These are phyloP conservation scores for Sphagnurus paluster DNA, from an alignment of 1,284 basidiomycete genomes.

Conservation along the genomic window DNA sequence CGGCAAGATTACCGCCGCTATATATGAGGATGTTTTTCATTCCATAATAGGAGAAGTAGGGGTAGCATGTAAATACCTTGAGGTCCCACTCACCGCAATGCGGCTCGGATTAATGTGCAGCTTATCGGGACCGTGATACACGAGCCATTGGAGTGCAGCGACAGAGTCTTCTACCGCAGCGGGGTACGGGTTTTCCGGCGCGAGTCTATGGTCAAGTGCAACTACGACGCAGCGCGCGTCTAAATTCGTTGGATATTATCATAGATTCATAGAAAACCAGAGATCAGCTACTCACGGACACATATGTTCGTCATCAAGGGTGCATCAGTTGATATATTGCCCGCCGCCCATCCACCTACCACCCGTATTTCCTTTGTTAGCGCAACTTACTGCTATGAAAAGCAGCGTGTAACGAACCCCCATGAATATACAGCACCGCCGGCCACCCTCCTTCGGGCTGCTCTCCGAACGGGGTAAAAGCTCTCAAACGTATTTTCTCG, in stretches of 20 bases:
- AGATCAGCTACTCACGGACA: too few species aligned
- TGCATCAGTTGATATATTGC: constrained; percentile 56
- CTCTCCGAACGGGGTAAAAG: constrained; percentile 57
- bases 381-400: constrained; percentile 12
- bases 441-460: constrained; percentile 57
- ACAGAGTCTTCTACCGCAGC: constrained; percentile 76
- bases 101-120: constrained; percentile 30
- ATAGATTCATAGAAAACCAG: too few species aligned
- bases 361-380: constrained; percentile 10
- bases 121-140: constrained; percentile 35
- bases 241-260: too few species aligned
- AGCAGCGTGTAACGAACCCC: constrained; percentile 38
- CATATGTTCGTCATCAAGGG: too few species aligned
- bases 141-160: constrained; percentile 68
- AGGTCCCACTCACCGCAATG: constrained; percentile 61
- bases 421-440: constrained; percentile 61
- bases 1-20: constrained; percentile 74
- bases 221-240: too few species aligned
- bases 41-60: too few species aligned
- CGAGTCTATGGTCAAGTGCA: too few species aligned
- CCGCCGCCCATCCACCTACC: neutral
- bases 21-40: neutral
- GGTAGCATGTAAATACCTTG: constrained; percentile 47
- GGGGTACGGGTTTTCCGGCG: constrained; percentile 74
- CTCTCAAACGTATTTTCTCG: too few species aligned